Evolutionary conservation across 2,329 filamentous ascomycete genomes (phyloP).

Genomic region (Mycosphaerella arachidis): DNA sequence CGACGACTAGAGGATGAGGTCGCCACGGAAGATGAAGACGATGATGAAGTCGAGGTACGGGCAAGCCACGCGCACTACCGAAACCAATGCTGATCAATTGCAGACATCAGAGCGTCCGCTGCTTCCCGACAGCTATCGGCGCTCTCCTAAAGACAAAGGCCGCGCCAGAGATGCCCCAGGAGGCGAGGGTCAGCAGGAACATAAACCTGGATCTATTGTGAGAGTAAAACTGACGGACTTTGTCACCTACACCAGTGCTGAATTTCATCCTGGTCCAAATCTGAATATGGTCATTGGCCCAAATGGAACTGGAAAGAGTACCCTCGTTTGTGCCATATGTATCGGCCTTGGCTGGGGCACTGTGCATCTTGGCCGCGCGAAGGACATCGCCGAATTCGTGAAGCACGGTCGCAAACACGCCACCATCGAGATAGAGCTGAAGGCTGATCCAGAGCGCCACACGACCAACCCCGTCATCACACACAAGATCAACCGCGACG

Average conservation of each 20-base stretch:
- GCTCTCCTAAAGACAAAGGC: constrained; percentile 26
- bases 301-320: constrained; percentile 98
- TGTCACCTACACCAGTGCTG: constrained; percentile 88
- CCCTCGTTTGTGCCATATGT: constrained; percentile 93
- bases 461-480: constrained; percentile 67
- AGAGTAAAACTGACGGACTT: constrained; percentile 84
- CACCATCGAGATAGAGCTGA: constrained; percentile 84
- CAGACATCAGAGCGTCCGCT: constrained; percentile 20
- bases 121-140: constrained; percentile 33
- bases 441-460: constrained; percentile 54
- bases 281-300: constrained; percentile 98
- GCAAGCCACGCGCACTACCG: not conserved
- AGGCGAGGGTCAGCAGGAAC: constrained; percentile 17
- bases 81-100: not conserved
- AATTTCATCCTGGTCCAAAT: constrained; percentile 85
- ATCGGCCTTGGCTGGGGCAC: constrained; percentile 82
- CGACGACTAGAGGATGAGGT: constrained; percentile 9
- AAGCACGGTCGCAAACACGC: constrained; percentile 79
- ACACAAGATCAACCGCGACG: constrained; percentile 73
- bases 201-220: constrained; percentile 78
- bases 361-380: constrained; percentile 78
- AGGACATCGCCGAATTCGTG: constrained; percentile 81
- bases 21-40: constrained; percentile 5
- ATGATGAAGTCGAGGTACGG: constrained; percentile 15
- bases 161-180: constrained; percentile 5